A percentile compares a stretch with the other conserved stretches of the same genome.
Evolutionary conservation across 1,139 yeast genomes (phyloP).

Genomic region (Debaryomycetaceae sp.): DNA sequence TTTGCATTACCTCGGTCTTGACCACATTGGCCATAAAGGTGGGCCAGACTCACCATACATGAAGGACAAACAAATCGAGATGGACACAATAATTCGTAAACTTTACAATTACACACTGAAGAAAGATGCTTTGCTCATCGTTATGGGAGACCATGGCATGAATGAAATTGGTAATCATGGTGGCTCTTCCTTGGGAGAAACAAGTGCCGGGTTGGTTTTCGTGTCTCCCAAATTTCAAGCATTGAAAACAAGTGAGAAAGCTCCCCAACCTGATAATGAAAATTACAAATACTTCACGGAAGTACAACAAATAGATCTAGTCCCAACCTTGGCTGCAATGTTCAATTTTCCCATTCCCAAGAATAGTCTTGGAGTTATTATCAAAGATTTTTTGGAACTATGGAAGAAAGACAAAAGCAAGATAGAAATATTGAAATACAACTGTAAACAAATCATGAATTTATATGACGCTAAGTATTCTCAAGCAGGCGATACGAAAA

Average conservation of each 20-base stretch:
- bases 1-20: constrained; percentile 87
- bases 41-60: constrained; percentile 81
- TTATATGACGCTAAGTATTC: constrained; percentile 26
- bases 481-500: not conserved
- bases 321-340: constrained; percentile 75
- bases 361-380: constrained; percentile 76
- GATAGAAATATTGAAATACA: constrained; percentile 47
- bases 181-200: constrained; percentile 89
- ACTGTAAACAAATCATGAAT: constrained; percentile 57
- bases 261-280: constrained; percentile 37
- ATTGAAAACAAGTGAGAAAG: constrained; percentile 11
- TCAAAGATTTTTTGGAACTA: constrained; percentile 52
- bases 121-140: constrained; percentile 60
- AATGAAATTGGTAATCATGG: constrained; percentile 93
- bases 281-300: constrained; percentile 51
- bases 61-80: constrained; percentile 78
- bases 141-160: constrained; percentile 97
- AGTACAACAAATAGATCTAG: constrained; percentile 81
- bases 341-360: constrained; percentile 82
- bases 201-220: constrained; percentile 76
- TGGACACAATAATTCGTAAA: constrained; percentile 64
- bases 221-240: constrained; percentile 57
- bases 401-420: constrained; percentile 44
- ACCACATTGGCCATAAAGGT: constrained; percentile 96
- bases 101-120: constrained; percentile 44